Conservation (phyloP, 2,329 filamentous ascomycete genomes). For the Neonectria sp. region DNA sequence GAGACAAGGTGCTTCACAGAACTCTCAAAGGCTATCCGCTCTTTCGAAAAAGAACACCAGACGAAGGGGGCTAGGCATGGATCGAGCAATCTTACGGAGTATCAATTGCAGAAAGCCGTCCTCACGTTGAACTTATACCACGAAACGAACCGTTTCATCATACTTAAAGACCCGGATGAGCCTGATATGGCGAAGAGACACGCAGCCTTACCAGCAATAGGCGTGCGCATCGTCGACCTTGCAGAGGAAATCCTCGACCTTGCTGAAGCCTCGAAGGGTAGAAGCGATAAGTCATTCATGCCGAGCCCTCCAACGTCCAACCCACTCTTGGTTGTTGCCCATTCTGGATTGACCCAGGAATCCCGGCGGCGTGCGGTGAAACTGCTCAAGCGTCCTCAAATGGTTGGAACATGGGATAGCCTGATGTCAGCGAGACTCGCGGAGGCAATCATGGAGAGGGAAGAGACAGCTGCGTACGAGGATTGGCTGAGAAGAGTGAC, state of each 20-base stretch:
- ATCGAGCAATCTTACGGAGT: not conserved
- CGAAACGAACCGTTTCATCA: constrained; percentile 11
- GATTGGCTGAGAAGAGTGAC: not conserved
- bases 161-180: constrained; percentile 28
- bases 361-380: not conserved
- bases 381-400: not conserved
- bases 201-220: not conserved
- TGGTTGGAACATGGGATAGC: not conserved
- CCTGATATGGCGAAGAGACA: constrained; percentile 1
- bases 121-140: constrained; percentile 21
- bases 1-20: constrained; percentile 25
- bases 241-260: constrained; percentile 5
- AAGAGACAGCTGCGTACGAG: constrained; percentile 12
- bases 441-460: constrained; percentile 21
- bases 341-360: not conserved
- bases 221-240: not conserved
- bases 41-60: not conserved
- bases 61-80: not conserved
- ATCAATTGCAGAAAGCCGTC: not conserved
- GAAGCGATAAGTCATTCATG: not conserved
- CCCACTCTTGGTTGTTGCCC: not conserved
- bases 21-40: constrained; percentile 8
- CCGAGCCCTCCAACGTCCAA: not conserved
- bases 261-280: not conserved
- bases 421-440: not conserved